Conservation (phyloP, 306 rosid species). For the Vigna trinervia region DNA sequence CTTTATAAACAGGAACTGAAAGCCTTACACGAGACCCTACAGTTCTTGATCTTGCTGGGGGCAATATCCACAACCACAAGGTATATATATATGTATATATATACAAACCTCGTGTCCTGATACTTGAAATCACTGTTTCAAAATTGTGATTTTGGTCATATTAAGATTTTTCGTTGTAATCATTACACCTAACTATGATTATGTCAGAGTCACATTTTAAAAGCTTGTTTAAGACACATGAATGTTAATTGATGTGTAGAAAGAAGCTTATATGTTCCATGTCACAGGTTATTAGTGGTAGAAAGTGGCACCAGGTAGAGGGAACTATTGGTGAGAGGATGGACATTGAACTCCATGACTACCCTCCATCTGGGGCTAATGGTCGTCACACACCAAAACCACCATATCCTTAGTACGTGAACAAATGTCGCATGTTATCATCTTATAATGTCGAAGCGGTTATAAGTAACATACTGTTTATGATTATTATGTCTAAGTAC, state of each 20-base stretch:
- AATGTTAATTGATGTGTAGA: background rate
- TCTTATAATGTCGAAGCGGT: slow-evolving; percentile 11
- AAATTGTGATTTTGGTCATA: no score
- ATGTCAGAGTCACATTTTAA: background rate
- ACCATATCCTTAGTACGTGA: slow-evolving; percentile 46
- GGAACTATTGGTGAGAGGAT: slow-evolving; percentile 51
- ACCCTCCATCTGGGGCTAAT: slow-evolving; percentile 77
- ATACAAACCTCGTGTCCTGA: background rate
- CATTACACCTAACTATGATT: no score
- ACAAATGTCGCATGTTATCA: background rate
- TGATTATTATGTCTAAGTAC: slow-evolving; percentile 36
- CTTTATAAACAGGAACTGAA: slow-evolving; percentile 61
- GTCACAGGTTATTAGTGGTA: slow-evolving; percentile 47
- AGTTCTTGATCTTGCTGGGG: slow-evolving; percentile 46
- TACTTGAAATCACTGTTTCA: background rate
- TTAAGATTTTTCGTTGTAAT: no score
- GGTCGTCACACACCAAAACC: slow-evolving; percentile 86
- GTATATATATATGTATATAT: slow-evolving; percentile 1
- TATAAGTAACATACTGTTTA: slow-evolving; percentile 40
- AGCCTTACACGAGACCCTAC: slow-evolving; percentile 53
- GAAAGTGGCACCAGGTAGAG: slow-evolving; percentile 33
- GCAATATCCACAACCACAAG: slow-evolving; percentile 40
- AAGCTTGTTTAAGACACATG: background rate
- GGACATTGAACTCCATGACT: slow-evolving; percentile 76
- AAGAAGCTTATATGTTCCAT: background rate